Base-by-base conservation (phyloP, 768 basidiomycete species). In the Chalciporus sphaerocephalus region DNA sequence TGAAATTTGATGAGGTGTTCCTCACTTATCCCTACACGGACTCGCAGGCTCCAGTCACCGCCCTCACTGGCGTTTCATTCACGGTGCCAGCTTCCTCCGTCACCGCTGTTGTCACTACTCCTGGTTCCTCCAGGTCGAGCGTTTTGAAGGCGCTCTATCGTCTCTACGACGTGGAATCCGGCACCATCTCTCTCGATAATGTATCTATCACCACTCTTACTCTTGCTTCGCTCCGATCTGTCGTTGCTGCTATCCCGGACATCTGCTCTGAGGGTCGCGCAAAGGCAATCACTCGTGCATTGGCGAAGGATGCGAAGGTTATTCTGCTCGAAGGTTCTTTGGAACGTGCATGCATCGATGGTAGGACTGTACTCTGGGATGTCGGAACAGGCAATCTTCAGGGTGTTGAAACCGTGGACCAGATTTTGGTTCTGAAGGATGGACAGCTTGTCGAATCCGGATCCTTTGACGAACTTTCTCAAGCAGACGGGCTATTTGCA, bases 201-300 rank as follows among this genome's bases (percentile, higher is more conserved):
- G 76, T 87, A 57, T 89, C 96, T 56, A 87, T 97, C 44, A 82
- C 87, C 25, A 81, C 93, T 47, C 79, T 97, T 6, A 93, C 92
- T 0, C 90, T 94, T 59, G 68, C 74, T 24, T 87, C 84, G 44
- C 67, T 96, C 17, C 76, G 93, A 25, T 76, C 80, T 51, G 78
- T 87, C 0, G 90, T 97, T 48, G 92, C 92, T 15, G 88, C 92
- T 20, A 89, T 98, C 2, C 93, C 95, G 1, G 91, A 96, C 60
- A 90, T 92, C 54, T 75, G 18, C 27, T 17, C 53, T 6, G 61
- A 57, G 27, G 42, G 33, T 9, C 62, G 62, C n/a, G 20, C 45
- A 5, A 52, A 47, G 34, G 62, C 59, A 25, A 4, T 63, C 17
- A 57, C 62, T 1, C 62, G 50, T 42, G 62, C 55, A 17, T 41